Evolutionary conservation across 495 filamentous ascomycete species (phyloP), one percentile per base, ranked within the genome.

Genomic region (Sabuloglossum arenarium): DNA sequence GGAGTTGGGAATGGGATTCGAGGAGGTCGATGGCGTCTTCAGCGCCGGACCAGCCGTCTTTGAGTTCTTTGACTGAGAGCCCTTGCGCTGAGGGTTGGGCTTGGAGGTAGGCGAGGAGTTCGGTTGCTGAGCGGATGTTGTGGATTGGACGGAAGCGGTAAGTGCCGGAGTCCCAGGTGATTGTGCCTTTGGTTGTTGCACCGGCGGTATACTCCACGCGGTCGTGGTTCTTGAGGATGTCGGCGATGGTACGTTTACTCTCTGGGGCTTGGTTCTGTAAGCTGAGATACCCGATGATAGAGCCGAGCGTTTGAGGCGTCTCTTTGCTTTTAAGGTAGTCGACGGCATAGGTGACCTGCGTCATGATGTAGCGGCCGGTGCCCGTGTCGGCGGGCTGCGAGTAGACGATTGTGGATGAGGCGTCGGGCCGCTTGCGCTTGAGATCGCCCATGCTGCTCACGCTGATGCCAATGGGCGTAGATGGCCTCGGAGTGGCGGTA

Each of bases 41-140:
- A 59, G 85, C 88, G 58, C 81, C 81, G 6, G 81, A 78, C 91
- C 91, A 98, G 28, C 93, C 93, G 63, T 98, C 91, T 65, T 90
- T 89, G 28, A 98, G 74, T 57, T 94, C 86, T 63, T 84, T 86
- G 51, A 96, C 86, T 47, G 69, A 72, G 54, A 96, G 78, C 1
- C 87, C 88, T 52, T 79, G 76, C 0, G 85, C 84, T n/a, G 88
- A 88, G 14, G 76, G 75, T 68, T 86, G 86, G 34, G 75, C 71
- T 66, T 94, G 86, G 31, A 98, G 76, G 64, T 85, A 80, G 45
- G 75, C 76, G 27, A 93, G 78, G 37, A 98, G 76, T 62, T 84
- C 79, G 53, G 84, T 78, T 56, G 80, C 77, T 56, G 69, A 79
- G 58, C 78, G 78, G 34, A 97, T 88, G 56, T 84, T 80, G 64